Evolutionary conservation across 768 basidiomycete species (phyloP), one percentile per base, ranked within the genome.

Genomic region (Termitomyces titanicus): DNA sequence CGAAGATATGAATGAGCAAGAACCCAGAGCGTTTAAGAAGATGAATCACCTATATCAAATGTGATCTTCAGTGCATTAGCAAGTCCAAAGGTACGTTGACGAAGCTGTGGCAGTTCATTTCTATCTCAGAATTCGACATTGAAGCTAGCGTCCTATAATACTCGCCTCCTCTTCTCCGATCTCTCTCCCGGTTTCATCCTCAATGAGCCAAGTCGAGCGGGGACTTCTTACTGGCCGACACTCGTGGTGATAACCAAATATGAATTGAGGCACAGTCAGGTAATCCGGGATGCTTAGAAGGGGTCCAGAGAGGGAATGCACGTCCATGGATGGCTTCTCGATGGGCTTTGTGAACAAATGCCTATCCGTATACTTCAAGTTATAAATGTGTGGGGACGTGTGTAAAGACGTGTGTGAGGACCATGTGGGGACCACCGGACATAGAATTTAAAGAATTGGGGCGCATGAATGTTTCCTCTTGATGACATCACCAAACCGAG

Each of bases 181-280:
- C n/a, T n/a, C n/a, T 46, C 68, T 70, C 9, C 80, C 81, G 0
- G 79, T 76, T 4, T n/a, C n/a, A n/a, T n/a, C n/a, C n/a, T n/a
- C n/a, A n/a, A 83, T 74, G 33, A 84, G 62, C 73, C 79, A 81
- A 11, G 78, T n/a, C n/a, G n/a, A n/a, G 20, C 60, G 58, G 22
- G 59, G 51, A 17, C 51, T 65, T 55, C 72, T 71, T 27, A 61
- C 59, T 6, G 79, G 80, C 39, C 79, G 69, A 29, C 62, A 67
- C 17, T 73, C 65, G 56, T 82, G 79, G 27, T 66, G 59, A 34
- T 58, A 64, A 59, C 81, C 78, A 49, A 84, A 77, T 29, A 80
- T 69, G 64, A 84, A 83, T 63, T 84, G 81, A 5, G 78, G 74
- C 38, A 82, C 64, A 2, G 79, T 79, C 37, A 82, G 60, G 60